A percentile compares a stretch with the other conserved stretches of the same genome.
Conservation (phyloP, 108 stramenopile genomes). For the Seminavis robusta region DNA sequence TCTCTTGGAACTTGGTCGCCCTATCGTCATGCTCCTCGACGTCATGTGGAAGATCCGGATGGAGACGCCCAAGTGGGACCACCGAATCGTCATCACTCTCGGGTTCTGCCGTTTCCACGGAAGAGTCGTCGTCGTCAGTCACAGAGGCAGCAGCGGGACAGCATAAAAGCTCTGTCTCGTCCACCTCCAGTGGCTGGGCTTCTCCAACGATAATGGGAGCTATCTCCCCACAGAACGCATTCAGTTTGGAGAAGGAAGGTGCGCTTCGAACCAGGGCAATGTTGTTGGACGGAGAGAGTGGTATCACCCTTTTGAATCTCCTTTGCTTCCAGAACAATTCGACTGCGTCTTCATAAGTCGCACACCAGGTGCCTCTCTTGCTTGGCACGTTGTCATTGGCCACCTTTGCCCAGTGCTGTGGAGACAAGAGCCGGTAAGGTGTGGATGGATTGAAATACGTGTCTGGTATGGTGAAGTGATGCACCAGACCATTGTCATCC, state of each 20-base stretch:
- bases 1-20: no score
- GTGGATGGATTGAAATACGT: slow-evolving; percentile 19
- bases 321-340: slow-evolving; percentile 7
- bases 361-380: background rate
- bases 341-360: background rate
- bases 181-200: no score
- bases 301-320: slow-evolving; percentile 1
- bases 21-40: no score
- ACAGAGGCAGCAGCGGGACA: no score
- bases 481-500: slow-evolving; percentile 25
- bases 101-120: no score
- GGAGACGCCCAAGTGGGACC: no score
- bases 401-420: slow-evolving; percentile 41
- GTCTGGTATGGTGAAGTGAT: slow-evolving; percentile 25
- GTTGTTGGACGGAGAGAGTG: slow-evolving; percentile 16
- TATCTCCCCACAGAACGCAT: slow-evolving; percentile 15
- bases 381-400: background rate
- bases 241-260: slow-evolving; percentile 10
- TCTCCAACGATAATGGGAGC: background rate
- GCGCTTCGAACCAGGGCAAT: slow-evolving; percentile 12
- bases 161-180: no score
- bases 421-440: slow-evolving; percentile 20
- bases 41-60: no score
- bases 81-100: no score
- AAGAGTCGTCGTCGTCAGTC: no score